Evolutionary conservation across 331 rosid genomes (phyloP).

Genomic region (Acacia concinna): DNA sequence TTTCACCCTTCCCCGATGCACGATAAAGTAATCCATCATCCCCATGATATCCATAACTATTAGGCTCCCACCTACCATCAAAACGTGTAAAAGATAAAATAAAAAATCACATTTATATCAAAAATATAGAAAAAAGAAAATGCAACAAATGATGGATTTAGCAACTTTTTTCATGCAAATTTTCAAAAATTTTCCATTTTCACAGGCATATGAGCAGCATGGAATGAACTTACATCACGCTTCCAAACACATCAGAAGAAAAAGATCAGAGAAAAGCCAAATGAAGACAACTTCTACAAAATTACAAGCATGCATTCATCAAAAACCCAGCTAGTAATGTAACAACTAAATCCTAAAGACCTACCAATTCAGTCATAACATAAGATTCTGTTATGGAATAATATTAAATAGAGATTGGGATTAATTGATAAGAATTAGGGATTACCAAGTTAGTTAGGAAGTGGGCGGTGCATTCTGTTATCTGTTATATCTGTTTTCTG

Average conservation of each 20-base stretch:
- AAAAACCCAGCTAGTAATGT: neutral
- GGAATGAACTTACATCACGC: neutral
- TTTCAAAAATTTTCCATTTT: neutral
- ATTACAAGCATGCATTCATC: neutral
- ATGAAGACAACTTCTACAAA: neutral
- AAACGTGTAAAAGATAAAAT: constrained; percentile 1
- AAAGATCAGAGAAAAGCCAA: neutral
- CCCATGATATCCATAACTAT: constrained; percentile 96
- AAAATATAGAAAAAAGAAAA: neutral
- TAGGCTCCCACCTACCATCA: constrained; percentile 82
- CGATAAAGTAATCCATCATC: constrained; percentile 92
- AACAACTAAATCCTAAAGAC: neutral
- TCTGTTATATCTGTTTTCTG: no score
- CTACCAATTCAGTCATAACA: neutral
- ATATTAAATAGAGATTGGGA: no score
- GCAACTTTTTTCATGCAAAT: neutral
- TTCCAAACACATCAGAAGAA: neutral
- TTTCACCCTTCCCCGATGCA: constrained; percentile 69
- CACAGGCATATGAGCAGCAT: neutral
- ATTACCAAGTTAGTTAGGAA: no score
- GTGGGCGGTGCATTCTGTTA: no score
- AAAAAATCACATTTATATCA: neutral
- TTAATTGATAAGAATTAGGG: no score
- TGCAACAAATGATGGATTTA: neutral
- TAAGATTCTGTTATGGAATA: no score